Percentiles rank a stretch among this genome's conserved stretches.
Conservation (phyloP, 73 alveolate genomes). For the Paramecium tetraurelia region DNA sequence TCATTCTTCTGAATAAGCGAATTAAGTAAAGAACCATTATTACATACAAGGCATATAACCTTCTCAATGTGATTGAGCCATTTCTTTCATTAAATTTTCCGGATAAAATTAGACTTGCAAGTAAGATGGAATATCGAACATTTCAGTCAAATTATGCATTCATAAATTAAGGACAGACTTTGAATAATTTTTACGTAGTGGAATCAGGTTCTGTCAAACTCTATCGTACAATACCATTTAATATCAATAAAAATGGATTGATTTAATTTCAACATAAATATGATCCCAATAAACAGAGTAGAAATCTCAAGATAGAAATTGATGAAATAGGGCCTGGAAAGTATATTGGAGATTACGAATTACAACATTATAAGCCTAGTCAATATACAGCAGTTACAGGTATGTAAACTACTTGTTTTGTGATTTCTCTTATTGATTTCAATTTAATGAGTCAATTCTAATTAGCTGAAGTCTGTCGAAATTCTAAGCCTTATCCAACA, state of each 20-base stretch:
- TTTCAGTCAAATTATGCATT: constrained; percentile 42
- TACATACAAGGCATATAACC: constrained; percentile 22
- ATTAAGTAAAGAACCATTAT: neutral
- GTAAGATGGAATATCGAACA: constrained; percentile 39
- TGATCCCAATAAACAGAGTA: constrained; percentile 46
- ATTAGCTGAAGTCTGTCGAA: constrained; percentile 20
- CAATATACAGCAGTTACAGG: constrained; percentile 46
- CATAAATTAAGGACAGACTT: constrained; percentile 38
- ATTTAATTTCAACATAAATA: constrained; percentile 22
- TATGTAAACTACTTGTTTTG: constrained; percentile 40
- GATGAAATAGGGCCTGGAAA: constrained; percentile 58
- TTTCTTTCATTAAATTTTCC: constrained; percentile 42
- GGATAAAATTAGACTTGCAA: constrained; percentile 55
- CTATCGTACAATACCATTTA: neutral
- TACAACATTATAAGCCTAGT: constrained; percentile 48
- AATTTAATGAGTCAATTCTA: neutral
- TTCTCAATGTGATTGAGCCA: constrained; percentile 49
- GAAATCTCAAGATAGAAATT: constrained; percentile 12
- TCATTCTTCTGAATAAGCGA: constrained; percentile 51
- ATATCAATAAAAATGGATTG: constrained; percentile 12
- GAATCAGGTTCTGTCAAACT: constrained; percentile 51
- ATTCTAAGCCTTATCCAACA: constrained; percentile 60
- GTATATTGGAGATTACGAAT: constrained; percentile 57
- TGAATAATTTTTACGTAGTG: constrained; percentile 24
- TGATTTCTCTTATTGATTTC: constrained; percentile 35